Evolutionary conservation across 139 green algal genomes (phyloP).

Genomic region (Chlorokybus atmophyticus): DNA sequence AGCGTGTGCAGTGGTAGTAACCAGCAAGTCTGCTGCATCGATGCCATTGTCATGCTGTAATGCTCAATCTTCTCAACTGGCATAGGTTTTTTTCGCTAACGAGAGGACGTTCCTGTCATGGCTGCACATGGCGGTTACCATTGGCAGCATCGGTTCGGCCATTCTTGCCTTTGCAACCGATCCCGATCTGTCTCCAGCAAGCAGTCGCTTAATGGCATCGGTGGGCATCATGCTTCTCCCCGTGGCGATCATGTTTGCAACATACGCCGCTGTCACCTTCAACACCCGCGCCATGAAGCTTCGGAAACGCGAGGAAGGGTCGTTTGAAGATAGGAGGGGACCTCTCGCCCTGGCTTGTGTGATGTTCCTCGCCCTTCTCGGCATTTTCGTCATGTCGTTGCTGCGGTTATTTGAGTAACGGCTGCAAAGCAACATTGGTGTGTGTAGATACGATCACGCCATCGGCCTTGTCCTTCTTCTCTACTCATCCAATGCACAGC

Average conservation of each 20-base stretch:
- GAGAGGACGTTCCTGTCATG: conserved; percentile 90
- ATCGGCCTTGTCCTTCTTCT: too few species aligned
- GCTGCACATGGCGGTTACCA: conserved; percentile 80
- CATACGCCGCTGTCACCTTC: background rate
- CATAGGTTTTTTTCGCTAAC: too few species aligned
- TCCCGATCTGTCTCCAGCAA: too few species aligned
- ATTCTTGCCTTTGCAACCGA: background rate
- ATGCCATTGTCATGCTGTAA: too few species aligned
- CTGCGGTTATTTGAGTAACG: too few species aligned
- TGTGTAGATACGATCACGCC: too few species aligned
- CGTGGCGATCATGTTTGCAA: background rate
- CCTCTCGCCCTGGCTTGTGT: background rate
- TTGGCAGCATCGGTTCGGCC: conserved; percentile 6
- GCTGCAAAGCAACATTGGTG: too few species aligned
- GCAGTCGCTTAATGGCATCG: too few species aligned
- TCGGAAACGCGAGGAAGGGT: conserved; percentile 1
- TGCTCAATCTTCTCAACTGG: too few species aligned
- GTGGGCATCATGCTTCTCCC: background rate
- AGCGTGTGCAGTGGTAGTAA: too few species aligned
- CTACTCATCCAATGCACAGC: too few species aligned
- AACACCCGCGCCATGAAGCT: background rate
- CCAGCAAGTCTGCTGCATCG: too few species aligned
- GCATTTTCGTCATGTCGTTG: background rate
- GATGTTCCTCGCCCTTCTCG: background rate
- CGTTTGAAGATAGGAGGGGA: background rate